These are phyloP conservation scores for Chionographis japonica DNA, from an alignment of 106 monocot species.

Conservation along the genomic window DNA sequence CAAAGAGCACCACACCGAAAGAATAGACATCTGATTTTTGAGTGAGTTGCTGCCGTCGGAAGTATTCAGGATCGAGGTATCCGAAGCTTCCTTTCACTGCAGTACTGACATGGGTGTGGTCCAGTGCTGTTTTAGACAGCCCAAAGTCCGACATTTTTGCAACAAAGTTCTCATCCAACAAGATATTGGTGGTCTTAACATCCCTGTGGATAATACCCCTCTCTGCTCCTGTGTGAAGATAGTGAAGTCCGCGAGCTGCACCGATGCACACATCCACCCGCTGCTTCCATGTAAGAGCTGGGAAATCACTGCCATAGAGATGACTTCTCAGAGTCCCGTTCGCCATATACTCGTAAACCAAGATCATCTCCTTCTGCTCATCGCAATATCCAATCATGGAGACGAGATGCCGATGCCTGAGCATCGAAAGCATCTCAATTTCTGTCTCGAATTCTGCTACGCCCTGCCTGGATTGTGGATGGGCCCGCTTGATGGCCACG, in stretches of 20 bases:
- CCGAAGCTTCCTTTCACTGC: conserved; percentile 89
- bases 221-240: conserved; percentile 77
- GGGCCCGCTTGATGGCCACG: conserved; percentile 65
- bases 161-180: conserved; percentile 57
- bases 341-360: conserved; percentile 88
- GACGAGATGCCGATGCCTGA: conserved; percentile 72
- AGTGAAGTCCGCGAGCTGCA: conserved; percentile 73
- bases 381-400: conserved; percentile 85
- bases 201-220: conserved; percentile 71
- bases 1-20: conserved; percentile 84
- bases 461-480: conserved; percentile 60
- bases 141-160: conserved; percentile 84
- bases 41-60: conserved; percentile 64
- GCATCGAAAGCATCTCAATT: conserved; percentile 69
- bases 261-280: conserved; percentile 74
- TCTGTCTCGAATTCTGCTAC: conserved; percentile 75
- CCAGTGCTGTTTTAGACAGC: conserved; percentile 54
- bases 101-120: conserved; percentile 77
- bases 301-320: conserved; percentile 50
- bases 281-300: conserved; percentile 60
- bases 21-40: conserved; percentile 85
- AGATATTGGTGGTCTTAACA: conserved; percentile 75
- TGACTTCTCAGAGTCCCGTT: conserved; percentile 75
- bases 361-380: conserved; percentile 74
- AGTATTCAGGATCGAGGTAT: conserved; percentile 88